phyloP scores from a whole-genome alignment of 441 rosid species.

The Erodium texanum region DNA sequence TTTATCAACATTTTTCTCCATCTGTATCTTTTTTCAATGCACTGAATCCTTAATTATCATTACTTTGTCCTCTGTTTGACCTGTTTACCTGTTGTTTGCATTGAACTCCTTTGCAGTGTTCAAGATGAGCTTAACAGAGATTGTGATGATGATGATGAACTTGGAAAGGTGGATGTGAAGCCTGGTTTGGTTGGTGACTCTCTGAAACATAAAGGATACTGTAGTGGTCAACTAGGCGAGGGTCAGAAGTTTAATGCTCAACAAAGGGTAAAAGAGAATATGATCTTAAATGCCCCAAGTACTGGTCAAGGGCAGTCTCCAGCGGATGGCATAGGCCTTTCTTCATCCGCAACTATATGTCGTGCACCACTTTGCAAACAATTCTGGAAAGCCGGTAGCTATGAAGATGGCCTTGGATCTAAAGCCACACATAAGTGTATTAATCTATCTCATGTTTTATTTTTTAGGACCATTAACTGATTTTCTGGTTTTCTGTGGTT shows the following conservation, averaged over 20 bases:
- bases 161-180: neutral
- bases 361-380: conserved; percentile 77
- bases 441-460: conserved; percentile 16
- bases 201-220: neutral
- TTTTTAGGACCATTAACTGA: neutral
- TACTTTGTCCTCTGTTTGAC: neutral
- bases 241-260: no score
- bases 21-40: no score
- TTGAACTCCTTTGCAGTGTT: neutral
- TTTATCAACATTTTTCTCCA: no score
- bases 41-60: no score
- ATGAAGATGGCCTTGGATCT: conserved; percentile 37
- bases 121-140: neutral
- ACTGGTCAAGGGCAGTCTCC: conserved; percentile 53
- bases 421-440: conserved; percentile 55
- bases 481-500: neutral
- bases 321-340: conserved; percentile 54
- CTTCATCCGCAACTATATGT: conserved; percentile 43
- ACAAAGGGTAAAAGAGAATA: conserved; percentile 20
- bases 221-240: neutral
- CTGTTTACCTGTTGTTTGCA: neutral
- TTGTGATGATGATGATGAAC: neutral
- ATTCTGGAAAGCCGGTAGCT: conserved; percentile 89
- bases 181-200: neutral
- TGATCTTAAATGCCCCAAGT: conserved; percentile 28